Evolutionary conservation across 176 grass and related monocot genomes (phyloP).

Genomic region (Zoysia pacifica): DNA sequence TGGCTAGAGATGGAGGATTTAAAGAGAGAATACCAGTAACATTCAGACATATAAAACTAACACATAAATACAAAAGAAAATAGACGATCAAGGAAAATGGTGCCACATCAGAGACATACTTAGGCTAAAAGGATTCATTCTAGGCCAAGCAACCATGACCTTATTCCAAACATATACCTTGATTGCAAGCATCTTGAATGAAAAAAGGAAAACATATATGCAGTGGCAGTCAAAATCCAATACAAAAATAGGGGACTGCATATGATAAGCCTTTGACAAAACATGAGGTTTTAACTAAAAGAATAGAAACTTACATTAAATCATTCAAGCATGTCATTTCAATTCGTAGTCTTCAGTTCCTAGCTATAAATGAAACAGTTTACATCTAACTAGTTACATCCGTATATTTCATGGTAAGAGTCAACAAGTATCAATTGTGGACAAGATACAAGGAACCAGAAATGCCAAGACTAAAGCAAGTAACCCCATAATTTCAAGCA

Average conservation of each 20-base stretch:
- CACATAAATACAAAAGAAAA: neutral
- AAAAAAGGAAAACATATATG: neutral
- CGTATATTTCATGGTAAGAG: neutral
- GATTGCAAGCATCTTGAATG: slow-evolving; percentile 1
- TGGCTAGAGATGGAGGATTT: neutral
- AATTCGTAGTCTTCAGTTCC: neutral
- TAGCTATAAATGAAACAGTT: neutral
- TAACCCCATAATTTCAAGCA: neutral
- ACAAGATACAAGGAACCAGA: neutral
- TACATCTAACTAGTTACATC: neutral
- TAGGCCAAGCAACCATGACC: neutral
- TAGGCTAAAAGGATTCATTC: slow-evolving; percentile 8
- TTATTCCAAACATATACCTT: neutral
- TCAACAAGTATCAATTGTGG: neutral
- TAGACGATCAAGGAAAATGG: neutral
- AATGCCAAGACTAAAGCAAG: neutral
- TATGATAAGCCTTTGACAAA: neutral
- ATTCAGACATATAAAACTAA: neutral
- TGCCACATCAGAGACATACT: neutral
- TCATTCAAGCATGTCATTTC: neutral
- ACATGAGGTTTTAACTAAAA: neutral
- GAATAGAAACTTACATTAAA: neutral
- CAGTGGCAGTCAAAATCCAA: neutral
- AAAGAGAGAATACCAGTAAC: neutral
- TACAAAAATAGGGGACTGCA: neutral